Evolutionary conservation across 192 early-diverging fungal genomes (phyloP), one percentile per base, ranked within the genome.

Genomic region (Coemansia sp.): DNA sequence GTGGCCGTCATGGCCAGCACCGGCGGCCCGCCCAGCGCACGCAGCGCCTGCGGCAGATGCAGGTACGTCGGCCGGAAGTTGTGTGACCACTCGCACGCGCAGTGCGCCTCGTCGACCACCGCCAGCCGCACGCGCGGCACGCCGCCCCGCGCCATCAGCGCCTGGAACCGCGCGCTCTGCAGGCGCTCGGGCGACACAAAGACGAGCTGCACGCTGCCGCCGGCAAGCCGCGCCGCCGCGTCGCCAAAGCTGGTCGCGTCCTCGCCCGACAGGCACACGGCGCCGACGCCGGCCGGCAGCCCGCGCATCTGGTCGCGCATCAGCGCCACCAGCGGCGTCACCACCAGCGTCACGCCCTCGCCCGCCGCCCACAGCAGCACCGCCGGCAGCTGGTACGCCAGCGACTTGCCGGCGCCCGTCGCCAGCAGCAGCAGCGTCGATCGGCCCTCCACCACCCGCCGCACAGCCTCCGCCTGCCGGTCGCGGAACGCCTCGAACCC

Each of bases 61-160:
- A 91, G 53, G 48, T 91, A 91, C 1, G 78, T 84, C 0, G 82
- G 89, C 46, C 90, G 71, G 57, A 93, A 93, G 48, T 89, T 91
- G 57, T 92, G 90, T 0, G 87, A 89, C 92, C 92, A 93, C 69
- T 91, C 89, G 43, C 86, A 86, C 21, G 89, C 69, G 55, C 92
- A 93, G 59, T 93, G 92, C 0, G 82, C 89, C 59, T 93, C 92
- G 64, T 93, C 92, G 22, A 93, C 78, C 21, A 89, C 90, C 1
- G 79, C 81, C 39, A 92, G 69, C 0, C 62, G 55, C 40, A 91
- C 81, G 0, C 52, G 70, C 17, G 85, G 85, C 45, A 90, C 73
- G 10, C 64, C 52, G 1, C 66, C 73, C 1, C 46, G 42, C 12
- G 62, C 53, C 50, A 89, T 71, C 38, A 85, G 74, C 33, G 77